A percentile compares a stretch with the other conserved stretches of the same genome.
These are phyloP conservation scores for Colletotrichum eremochloae DNA, from an alignment of 2,329 filamentous ascomycete genomes.

Conservation along the genomic window DNA sequence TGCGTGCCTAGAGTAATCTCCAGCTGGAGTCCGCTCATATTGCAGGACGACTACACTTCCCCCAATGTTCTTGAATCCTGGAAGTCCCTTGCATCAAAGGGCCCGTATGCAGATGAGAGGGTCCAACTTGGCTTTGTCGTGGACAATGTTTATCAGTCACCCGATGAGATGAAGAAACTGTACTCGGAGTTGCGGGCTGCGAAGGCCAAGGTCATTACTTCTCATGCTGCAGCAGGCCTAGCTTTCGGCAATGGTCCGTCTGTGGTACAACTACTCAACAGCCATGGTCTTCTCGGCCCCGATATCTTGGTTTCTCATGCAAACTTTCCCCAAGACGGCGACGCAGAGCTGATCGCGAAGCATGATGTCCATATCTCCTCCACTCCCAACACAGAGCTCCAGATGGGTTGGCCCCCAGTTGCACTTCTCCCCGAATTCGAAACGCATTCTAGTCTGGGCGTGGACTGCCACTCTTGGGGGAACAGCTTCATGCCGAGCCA, in stretches of 20 bases:
- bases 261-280: conserved; percentile 4
- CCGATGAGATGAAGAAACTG: conserved; percentile 52
- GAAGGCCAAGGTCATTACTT: conserved; percentile 57
- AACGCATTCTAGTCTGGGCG: conserved; percentile 43
- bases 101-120: conserved; percentile 45
- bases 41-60: conserved; percentile 47
- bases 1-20: conserved; percentile 50
- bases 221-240: conserved; percentile 25
- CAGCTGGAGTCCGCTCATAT: conserved; percentile 48
- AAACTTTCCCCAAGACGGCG: conserved; percentile 45
- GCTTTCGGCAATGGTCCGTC: conserved; percentile 11
- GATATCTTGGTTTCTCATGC: conserved; percentile 50
- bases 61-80: conserved; percentile 53
- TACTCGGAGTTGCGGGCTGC: conserved; percentile 53
- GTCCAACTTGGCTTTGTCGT: conserved; percentile 59
- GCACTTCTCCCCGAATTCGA: conserved; percentile 22
- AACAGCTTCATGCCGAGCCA: conserved; percentile 28
- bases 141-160: conserved; percentile 56
- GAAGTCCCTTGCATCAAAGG: conserved; percentile 45
- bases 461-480: conserved; percentile 47
- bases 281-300: conserved; percentile 33
- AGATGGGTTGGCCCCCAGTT: conserved; percentile 56
- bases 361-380: conserved; percentile 55
- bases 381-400: conserved; percentile 64
- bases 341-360: conserved; percentile 51